A percentile compares a stretch with the other conserved stretches of the same genome.
These are phyloP conservation scores for Boletellus ananas DNA, from an alignment of 768 basidiomycete genomes.

Conservation along the genomic window DNA sequence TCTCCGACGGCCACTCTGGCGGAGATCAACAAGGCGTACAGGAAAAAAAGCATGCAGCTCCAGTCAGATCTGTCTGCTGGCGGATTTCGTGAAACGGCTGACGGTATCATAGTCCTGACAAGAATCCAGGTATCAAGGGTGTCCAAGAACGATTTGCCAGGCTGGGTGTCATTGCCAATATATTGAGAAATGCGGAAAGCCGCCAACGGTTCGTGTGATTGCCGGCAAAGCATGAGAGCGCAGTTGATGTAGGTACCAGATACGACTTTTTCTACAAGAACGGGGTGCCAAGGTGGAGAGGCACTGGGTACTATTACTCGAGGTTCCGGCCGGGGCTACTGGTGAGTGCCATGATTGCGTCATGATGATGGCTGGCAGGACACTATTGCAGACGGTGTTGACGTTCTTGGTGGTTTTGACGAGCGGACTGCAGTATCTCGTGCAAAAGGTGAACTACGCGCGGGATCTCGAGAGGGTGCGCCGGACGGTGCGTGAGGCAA, in stretches of 20 bases:
- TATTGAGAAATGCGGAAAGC: conserved; percentile 71
- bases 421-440: conserved; percentile 75
- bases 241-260: conserved; percentile 36
- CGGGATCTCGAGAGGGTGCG: conserved; percentile 70
- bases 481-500: conserved; percentile 56
- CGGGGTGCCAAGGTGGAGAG: conserved; percentile 95
- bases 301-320: conserved; percentile 94
- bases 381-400: conserved; percentile 57
- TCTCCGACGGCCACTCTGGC: conserved; percentile 64
- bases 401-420: conserved; percentile 75
- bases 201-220: conserved; percentile 61
- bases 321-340: conserved; percentile 92
- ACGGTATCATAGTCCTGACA: conserved; percentile 70
- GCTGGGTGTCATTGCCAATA: conserved; percentile 79
- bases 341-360: conserved; percentile 37
- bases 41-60: conserved; percentile 83
- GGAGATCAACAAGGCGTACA: conserved; percentile 87
- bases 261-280: conserved; percentile 97
- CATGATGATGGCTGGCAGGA: background rate
- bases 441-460: conserved; percentile 74
- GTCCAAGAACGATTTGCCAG: conserved; percentile 90
- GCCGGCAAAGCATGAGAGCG: background rate
- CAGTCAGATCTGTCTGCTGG: conserved; percentile 58
- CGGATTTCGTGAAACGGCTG: conserved; percentile 3
- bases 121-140: conserved; percentile 81